A percentile compares a stretch with the other conserved stretches of the same genome.
These are phyloP conservation scores for Vitis hybrid DNA, from an alignment of 177 flowering plant species.

Conservation along the genomic window DNA sequence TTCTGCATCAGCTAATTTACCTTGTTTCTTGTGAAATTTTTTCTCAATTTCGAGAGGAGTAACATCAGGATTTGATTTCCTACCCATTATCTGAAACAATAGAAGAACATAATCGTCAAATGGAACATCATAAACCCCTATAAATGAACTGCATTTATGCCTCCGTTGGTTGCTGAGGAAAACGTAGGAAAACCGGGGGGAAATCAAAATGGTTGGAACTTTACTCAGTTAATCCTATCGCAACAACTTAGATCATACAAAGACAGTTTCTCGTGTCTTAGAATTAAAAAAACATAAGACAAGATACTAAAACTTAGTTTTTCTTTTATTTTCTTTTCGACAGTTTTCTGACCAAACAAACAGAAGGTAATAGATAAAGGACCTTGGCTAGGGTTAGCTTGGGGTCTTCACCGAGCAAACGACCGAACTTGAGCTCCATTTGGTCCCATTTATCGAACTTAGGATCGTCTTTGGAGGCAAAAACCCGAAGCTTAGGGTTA, in stretches of 20 bases:
- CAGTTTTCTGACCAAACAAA: not conserved
- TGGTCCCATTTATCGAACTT: constrained; percentile 63
- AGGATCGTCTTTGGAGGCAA: constrained; percentile 45
- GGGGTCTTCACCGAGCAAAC: constrained; percentile 88
- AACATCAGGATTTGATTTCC: constrained; percentile 67
- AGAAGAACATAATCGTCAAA: constrained; percentile 8
- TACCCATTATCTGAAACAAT: constrained; percentile 61
- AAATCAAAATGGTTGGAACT: too few relatives aligned
- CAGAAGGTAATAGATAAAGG: constrained; percentile 1
- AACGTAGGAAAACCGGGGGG: not conserved
- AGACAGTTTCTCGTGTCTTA: too few relatives aligned
- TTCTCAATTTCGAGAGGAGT: constrained; percentile 80
- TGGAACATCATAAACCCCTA: not conserved
- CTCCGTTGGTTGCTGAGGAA: not conserved
- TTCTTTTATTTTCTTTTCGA: not conserved
- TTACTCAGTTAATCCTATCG: too few relatives aligned
- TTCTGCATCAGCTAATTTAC: constrained; percentile 30
- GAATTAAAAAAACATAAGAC: not conserved
- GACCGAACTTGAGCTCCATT: constrained; percentile 93
- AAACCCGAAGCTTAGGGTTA: constrained; percentile 25
- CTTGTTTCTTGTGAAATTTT: constrained; percentile 48
- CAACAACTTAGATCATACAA: too few relatives aligned
- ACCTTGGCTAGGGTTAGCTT: constrained; percentile 93
- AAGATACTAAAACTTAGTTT: not conserved
- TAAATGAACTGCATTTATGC: not conserved